Base-by-base conservation (phyloP, 2,329 filamentous ascomycete genomes). In the Exophiala alcalophila region DNA sequence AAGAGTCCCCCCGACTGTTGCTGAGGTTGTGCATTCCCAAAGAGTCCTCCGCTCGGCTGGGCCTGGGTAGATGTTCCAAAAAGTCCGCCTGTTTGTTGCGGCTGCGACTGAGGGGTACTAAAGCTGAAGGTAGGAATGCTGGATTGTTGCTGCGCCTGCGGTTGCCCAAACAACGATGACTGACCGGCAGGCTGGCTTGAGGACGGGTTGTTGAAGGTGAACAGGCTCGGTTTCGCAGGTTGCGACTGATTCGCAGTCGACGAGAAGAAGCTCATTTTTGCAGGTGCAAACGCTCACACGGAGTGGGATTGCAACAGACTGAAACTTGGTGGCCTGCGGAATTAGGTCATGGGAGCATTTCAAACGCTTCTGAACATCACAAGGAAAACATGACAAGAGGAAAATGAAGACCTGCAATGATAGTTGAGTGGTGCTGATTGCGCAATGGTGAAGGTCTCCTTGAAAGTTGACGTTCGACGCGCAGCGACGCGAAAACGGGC, bases 1-100 rank as follows among this genome's bases (percentile, higher is more conserved):
- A 60, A 60, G 4, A 59, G 35, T 8, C 58, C 54, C 9, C 53
- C 49, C 28, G 50, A 39, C 20, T 50, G 51, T 26, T 44, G 50
- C 19, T 54, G 52, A 30, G 47, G 42, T 29, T 57, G 56, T 15
- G 54, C 47, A 16, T 48, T 50, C 18, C 59, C 59, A 35, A 67
- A 69, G 11, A 69, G 49, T 23, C 63, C 61, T 44, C 57, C 54
- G 12, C 55, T 43, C 18, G 27, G 25, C 16, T 41, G 41, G 26
- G 33, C 15, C 28, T 47, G 44, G 16, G 21, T 26, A 27, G 44
- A 38, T 3, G 53, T 43, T 12, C 58, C 60, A 34, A 65, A 65
- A 5, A 63, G 40, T 3, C 58, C 52, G 23, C 55, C 56, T 12
- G 57, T 45, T 48, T 62, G 52, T 19, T 53, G 50, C 28, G 49